phyloP scores from a whole-genome alignment of 1,284 basidiomycete genomes.

The Sanghuangporus weigelae region DNA sequence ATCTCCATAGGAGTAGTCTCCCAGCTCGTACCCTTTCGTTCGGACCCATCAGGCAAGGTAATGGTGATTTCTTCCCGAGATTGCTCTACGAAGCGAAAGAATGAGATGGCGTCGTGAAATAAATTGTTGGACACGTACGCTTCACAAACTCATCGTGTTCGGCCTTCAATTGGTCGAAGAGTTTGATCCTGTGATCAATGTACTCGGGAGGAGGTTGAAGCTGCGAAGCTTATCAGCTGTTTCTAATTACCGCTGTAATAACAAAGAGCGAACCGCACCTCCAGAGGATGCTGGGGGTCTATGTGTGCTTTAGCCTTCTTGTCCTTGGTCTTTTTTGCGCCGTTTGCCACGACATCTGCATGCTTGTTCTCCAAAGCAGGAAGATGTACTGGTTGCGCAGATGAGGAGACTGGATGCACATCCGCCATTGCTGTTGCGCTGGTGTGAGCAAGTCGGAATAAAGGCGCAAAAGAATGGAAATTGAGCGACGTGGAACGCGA shows the following conservation, averaged over 20 bases:
- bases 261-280: conserved; percentile 19
- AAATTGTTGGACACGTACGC: conserved; percentile 37
- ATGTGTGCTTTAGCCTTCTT: conserved; percentile 41
- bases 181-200: conserved; percentile 85
- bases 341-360: conserved; percentile 24
- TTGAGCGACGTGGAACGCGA: neutral
- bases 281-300: conserved; percentile 63
- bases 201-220: conserved; percentile 81
- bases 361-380: conserved; percentile 27
- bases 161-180: conserved; percentile 87
- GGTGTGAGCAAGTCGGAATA: neutral
- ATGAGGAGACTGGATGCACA: conserved; percentile 30
- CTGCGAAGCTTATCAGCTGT: conserved; percentile 33
- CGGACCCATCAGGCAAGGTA: conserved; percentile 85
- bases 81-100: conserved; percentile 54
- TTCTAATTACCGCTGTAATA: neutral
- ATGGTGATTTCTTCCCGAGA: conserved; percentile 80
- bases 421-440: neutral
- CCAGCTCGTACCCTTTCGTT: conserved; percentile 84
- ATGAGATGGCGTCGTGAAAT: neutral
- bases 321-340: conserved; percentile 44
- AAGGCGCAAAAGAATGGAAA: too few species aligned
- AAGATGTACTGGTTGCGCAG: conserved; percentile 33
- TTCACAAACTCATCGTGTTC: conserved; percentile 82
- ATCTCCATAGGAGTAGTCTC: conserved; percentile 95